Evolutionary conservation across 2,329 filamentous ascomycete species (phyloP), one percentile per base, ranked within the genome.

Genomic region (Lecanoromycetidae sp.): DNA sequence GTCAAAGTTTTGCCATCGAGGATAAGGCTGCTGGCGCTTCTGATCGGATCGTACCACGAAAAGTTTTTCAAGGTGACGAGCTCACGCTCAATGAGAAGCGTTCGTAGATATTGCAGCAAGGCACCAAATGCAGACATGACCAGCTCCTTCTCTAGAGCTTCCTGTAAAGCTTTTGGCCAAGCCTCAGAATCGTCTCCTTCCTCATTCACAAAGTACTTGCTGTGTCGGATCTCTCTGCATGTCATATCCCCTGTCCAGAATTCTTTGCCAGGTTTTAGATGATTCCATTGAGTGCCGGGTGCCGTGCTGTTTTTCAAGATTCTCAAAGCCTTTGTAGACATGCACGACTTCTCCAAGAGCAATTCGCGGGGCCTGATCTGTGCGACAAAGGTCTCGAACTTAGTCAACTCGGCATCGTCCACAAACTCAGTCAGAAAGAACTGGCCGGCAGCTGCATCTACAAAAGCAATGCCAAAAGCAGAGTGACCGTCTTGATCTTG

Each of bases 271-370:
- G 88, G 75, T 63, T 94, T 96, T 48, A 95, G 68, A 56, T 90
- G 77, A 57, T 95, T 98, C 90, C 90, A 96, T 54, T 96, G 82
- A 0, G 90, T 96, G 0, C 85, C 94, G 0, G 87, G 88, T 1
- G 79, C 76, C 0, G 88, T 95, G 63, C 93, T 96, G 62, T 94
- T 96, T 67, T 96, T 98, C 55, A 98, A 70, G 35, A 98, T 94
- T 2, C 91, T 83, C 49, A 94, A 66, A 0, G 86, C 86, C 61
- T 91, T 94, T n/a, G 82, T 79, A 0, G 88, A 95, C 25, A 96
- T 71, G 23, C 73, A 80, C 0, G 81, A 84, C 63, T 93, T 96
- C 61, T 98, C 91, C 0, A 98, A 68, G 0, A 98, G 69, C 36
- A 98, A 68, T 64, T 98, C 91, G 41, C 86, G 82, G 0, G 91